phyloP scores from a whole-genome alignment of 331 rosid genomes.

The Prunus yedoensis region DNA sequence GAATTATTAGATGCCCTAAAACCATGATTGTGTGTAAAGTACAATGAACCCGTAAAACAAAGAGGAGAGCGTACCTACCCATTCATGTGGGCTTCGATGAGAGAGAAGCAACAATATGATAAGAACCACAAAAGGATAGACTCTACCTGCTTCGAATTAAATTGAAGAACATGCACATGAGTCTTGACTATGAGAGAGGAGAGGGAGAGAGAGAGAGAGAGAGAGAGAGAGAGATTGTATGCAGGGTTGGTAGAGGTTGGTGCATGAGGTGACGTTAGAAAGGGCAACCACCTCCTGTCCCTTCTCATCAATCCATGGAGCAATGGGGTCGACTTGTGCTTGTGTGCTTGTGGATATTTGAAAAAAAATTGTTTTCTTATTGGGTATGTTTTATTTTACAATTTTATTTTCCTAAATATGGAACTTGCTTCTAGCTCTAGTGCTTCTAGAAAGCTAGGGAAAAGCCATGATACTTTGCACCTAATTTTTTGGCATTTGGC shows the following conservation, averaged over 20 bases:
- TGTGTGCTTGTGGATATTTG: neutral
- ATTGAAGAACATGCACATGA: neutral
- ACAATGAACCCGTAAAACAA: too few relatives aligned
- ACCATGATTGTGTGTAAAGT: too few relatives aligned
- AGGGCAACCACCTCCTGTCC: conserved; percentile 16
- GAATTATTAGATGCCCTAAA: too few relatives aligned
- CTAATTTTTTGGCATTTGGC: conserved; percentile 5
- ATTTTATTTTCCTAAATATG: neutral
- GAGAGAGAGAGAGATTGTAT: neutral
- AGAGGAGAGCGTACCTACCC: neutral
- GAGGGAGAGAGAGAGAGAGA: too few relatives aligned
- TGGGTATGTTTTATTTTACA: neutral
- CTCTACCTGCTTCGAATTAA: neutral
- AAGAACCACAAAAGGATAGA: neutral
- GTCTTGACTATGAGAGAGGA: neutral
- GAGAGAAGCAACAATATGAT: neutral
- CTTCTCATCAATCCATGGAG: neutral
- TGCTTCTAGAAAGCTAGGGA: neutral
- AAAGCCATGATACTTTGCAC: neutral
- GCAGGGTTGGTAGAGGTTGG: conserved; percentile 20
- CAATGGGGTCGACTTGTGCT: neutral
- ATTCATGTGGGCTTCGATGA: too few relatives aligned
- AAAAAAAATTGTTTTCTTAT: neutral
- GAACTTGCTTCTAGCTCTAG: neutral
- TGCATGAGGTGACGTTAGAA: conserved; percentile 14